phyloP scores from a whole-genome alignment of 1,284 basidiomycete genomes.

The Neolentinus lepideus region DNA sequence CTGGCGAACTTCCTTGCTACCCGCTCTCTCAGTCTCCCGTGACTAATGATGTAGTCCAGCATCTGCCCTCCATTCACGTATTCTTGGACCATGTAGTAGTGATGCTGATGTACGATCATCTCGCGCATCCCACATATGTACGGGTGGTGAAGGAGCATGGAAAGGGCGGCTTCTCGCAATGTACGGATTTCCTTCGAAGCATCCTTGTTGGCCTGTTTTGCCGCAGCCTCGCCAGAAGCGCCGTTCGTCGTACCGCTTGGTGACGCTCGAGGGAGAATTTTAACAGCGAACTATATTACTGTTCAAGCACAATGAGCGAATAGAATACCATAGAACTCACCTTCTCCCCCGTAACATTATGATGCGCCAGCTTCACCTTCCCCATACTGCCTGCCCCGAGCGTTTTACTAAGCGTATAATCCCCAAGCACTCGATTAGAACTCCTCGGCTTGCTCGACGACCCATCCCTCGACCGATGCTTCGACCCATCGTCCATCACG shows the following conservation, averaged over 20 bases:
- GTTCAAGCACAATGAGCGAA: conserved; percentile 6
- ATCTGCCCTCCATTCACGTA: conserved; percentile 99
- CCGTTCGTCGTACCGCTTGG: conserved; percentile 42
- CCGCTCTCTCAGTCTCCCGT: conserved; percentile 92
- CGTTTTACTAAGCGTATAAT: conserved; percentile 96
- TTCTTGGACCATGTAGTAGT: conserved; percentile 99
- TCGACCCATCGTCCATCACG: conserved; percentile 23
- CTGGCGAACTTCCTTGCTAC: conserved; percentile 95
- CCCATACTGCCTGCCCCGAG: conserved; percentile 98
- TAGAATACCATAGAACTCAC: conserved; percentile 34
- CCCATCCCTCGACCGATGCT: conserved; percentile 22
- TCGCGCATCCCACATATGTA: conserved; percentile 99
- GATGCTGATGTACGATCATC: conserved; percentile 92
- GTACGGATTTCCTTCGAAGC: conserved; percentile 95
- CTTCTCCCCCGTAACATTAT: conserved; percentile 88
- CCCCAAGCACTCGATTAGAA: conserved; percentile 71
- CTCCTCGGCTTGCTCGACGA: conserved; percentile 27
- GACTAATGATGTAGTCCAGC: conserved; percentile 99
- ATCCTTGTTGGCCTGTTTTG: conserved; percentile 84
- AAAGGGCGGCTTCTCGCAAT: conserved; percentile 90
- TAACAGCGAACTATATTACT: conserved; percentile 81
- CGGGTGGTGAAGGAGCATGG: conserved; percentile 93
- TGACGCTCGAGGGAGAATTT: conserved; percentile 87
- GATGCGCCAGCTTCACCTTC: conserved; percentile 95
- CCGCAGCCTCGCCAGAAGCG: conserved; percentile 50